Base-by-base conservation (phyloP, 495 filamentous ascomycete species). In the Articulospora tetracladia region DNA sequence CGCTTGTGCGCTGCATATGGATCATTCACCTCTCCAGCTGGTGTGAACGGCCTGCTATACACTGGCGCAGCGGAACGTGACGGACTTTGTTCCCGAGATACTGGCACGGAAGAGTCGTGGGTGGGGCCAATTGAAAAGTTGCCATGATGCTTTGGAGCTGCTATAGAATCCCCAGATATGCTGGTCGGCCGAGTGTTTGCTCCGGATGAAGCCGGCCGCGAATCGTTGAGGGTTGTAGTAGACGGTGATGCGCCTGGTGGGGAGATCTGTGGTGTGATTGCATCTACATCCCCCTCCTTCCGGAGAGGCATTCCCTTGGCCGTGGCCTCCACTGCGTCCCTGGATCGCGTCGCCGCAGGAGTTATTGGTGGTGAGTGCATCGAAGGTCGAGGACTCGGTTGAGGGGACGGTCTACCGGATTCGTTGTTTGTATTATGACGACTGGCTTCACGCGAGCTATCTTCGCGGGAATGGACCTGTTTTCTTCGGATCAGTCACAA, bases 301-400 rank as follows among this genome's bases (percentile, higher is more conserved):
- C 67, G 62, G n/a, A 67, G 62, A 50, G 65, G 44, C 22, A 70
- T 41, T 55, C 71, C 66, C 63, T 72, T 66, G 44, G 54, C 46
- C 11, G 47, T 25, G 15, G 46, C 63, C 27, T 66, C 63, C 23
- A 48, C 24, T 24, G 59, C 55, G 61, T 85, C 84, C 64, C 75
- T 75, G 55, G 81, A 83, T 59, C 77, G 72, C 44, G 90, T 91
- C 15, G 83, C 90, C 30, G 92, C 86, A 28, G 94, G 93, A 3
- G 93, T 96, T 15, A 98, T 82, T 23, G 91, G 92, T 60, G 94
- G 94, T 15, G 92, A 94, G 63, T 93, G 87, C 77, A 93, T 86
- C 49, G 86, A 79, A 24, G 64, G 50, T 52, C 63, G 65, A 53
- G 67, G 67, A 44, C 67, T 69, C 30, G 58, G 63, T 26, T 49